Base-by-base conservation (phyloP, 345 rosid genomes). In the Stellera chamaejasme region DNA sequence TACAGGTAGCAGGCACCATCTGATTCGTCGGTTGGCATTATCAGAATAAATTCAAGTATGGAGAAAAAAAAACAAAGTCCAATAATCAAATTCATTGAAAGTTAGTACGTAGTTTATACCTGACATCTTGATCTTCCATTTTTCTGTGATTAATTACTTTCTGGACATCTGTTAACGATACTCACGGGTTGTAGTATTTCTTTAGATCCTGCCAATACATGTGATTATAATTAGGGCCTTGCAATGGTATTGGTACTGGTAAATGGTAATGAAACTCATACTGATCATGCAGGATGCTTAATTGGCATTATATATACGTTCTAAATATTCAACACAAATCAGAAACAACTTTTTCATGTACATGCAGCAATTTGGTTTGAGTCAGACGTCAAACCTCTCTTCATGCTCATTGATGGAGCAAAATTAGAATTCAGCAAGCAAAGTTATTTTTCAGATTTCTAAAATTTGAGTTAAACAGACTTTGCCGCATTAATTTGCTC, bases 51-150 rank as follows among this genome's bases (percentile, higher is more conserved):
- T 25, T 1, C 28, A 8, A 32, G 0, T 12, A 8, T 2, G 10
- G 49, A 44, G 52, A 6, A 13, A 1, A 10, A 5, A 13, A 46
- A 48, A 14, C 27, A 3, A 55, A 48, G 47, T 10, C 49, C 10
- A 26, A 27, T 15, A 13, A 2, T 10, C 47, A 19, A 19, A 19
- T 19, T 19, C 23, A 19, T 19, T 19, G 23, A 19, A 19, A 19
- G 23, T 19, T 19, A 19, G 23, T 19, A 19, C 23, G 23, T 19
- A 19, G 23, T 19, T 19, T 19, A 62, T 72, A 87, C 97, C 87
- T 50, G 92, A 46, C 96, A 93, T 59, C 55, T 77, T 74, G 23
- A 19, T 19, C 45, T 81, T 82, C 99, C 96, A 93, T 70, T 71
- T 85, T 0, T 87, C 97, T 26, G 90, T 96, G 1, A 19, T 19